phyloP scores from a whole-genome alignment of 108 stramenopile genomes.

The Skeletonema marinoi region DNA sequence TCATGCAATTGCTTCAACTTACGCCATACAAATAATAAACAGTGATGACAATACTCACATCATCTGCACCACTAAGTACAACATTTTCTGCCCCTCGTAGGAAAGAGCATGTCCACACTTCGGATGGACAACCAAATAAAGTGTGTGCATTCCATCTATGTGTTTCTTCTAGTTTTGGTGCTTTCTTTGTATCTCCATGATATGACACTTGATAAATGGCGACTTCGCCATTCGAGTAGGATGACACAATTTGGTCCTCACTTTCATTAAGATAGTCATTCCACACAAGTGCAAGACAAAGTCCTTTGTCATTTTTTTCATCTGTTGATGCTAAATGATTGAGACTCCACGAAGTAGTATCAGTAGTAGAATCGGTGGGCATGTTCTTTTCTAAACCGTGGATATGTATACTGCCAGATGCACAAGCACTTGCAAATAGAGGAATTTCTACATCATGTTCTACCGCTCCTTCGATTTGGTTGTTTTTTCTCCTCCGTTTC shows the following conservation, averaged over 20 bases:
- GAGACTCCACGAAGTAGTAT: constrained; percentile 32
- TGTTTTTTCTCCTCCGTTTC: constrained; percentile 15
- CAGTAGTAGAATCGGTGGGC: neutral
- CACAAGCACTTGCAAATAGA: constrained; percentile 37
- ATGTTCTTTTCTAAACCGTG: constrained; percentile 27
- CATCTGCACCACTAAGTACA: constrained; percentile 51
- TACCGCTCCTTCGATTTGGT: neutral
- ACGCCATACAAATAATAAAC: constrained; percentile 21
- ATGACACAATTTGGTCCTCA: constrained; percentile 66
- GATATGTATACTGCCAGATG: constrained; percentile 47
- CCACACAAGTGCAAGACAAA: constrained; percentile 67
- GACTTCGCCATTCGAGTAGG: constrained; percentile 74
- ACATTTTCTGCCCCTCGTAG: constrained; percentile 37
- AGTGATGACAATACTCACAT: constrained; percentile 30
- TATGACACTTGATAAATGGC: constrained; percentile 55
- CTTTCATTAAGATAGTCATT: constrained; percentile 26
- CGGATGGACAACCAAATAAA: constrained; percentile 79
- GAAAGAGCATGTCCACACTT: constrained; percentile 81
- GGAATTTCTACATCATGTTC: constrained; percentile 1
- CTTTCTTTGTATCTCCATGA: constrained; percentile 2
- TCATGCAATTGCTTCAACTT: constrained; percentile 57
- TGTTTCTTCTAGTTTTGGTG: constrained; percentile 20
- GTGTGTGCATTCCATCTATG: constrained; percentile 73
- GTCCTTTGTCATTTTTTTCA: constrained; percentile 2
- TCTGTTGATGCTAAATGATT: constrained; percentile 28